Evolutionary conservation across 2,329 filamentous ascomycete genomes (phyloP).

Genomic region (Fusarium sp.): DNA sequence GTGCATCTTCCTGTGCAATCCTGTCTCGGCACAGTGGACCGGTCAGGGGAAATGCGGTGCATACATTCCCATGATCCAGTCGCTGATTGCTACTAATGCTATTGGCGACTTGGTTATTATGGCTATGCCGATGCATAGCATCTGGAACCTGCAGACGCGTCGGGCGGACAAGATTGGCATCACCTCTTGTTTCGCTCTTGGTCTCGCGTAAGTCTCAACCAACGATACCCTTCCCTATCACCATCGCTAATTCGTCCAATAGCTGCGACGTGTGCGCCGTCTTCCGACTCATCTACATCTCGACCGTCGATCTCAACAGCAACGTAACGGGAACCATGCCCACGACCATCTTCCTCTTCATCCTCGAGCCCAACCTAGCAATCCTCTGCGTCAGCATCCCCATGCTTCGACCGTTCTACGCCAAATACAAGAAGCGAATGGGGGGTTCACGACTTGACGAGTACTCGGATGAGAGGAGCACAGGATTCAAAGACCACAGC

Average conservation of each 20-base stretch:
- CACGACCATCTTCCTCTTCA: constrained; percentile 54
- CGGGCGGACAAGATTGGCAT: constrained; percentile 53
- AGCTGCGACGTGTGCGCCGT: constrained; percentile 54
- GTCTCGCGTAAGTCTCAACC: constrained; percentile 47
- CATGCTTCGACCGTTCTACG: constrained; percentile 54
- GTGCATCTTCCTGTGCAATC: constrained; percentile 60
- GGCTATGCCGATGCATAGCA: constrained; percentile 51
- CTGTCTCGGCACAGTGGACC: constrained; percentile 58
- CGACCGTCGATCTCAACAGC: constrained; percentile 49
- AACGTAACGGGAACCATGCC: constrained; percentile 56
- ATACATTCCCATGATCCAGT: constrained; percentile 52
- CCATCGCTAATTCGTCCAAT: constrained; percentile 14
- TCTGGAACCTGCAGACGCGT: constrained; percentile 54
- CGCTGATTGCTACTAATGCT: constrained; percentile 53
- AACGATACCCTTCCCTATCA: rapidly evolving
- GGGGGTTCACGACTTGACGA: constrained; percentile 47
- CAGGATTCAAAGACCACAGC: constrained; percentile 35
- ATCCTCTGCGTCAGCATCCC: constrained; percentile 57
- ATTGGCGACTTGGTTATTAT: constrained; percentile 54
- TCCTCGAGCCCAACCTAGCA: constrained; percentile 54
- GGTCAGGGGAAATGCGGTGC: constrained; percentile 47
- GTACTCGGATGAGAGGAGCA: constrained; percentile 38
- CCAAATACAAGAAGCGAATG: constrained; percentile 48
- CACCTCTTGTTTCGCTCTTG: constrained; percentile 51
- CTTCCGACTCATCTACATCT: constrained; percentile 54